phyloP scores from a whole-genome alignment of 352 stramenopile genomes.

The Pythium guiyangense region DNA sequence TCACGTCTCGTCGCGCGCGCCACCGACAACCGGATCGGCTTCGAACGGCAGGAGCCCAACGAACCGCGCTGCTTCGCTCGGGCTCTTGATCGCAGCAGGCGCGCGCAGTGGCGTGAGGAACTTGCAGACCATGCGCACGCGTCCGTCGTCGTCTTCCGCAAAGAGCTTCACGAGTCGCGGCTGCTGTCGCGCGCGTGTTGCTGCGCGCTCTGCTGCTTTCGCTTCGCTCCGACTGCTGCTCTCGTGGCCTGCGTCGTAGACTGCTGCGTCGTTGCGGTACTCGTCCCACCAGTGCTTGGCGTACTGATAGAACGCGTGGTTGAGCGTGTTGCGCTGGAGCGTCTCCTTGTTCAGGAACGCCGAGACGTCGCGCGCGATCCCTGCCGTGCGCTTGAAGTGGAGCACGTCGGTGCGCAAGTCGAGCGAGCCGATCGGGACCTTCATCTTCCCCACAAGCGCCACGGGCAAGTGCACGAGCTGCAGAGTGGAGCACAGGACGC shows the following conservation, averaged over 20 bases:
- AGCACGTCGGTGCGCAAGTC: constrained; percentile 69
- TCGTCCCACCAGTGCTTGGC: constrained; percentile 85
- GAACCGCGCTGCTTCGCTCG: constrained; percentile 83
- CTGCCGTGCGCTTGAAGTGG: constrained; percentile 39
- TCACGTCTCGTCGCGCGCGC: constrained; percentile 67
- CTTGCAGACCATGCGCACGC: constrained; percentile 83
- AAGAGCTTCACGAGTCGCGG: constrained; percentile 77
- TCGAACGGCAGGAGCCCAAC: constrained; percentile 77
- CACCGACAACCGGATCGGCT: constrained; percentile 42
- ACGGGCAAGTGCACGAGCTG: constrained; percentile 70
- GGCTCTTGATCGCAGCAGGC: constrained; percentile 45
- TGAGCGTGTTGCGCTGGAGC: constrained; percentile 43
- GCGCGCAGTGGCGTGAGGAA: constrained; percentile 66
- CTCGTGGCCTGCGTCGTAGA: constrained; percentile 10
- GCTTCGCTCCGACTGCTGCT: background rate
- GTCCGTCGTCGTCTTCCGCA: constrained; percentile 83
- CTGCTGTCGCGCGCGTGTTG: constrained; percentile 5
- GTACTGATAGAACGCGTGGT: constrained; percentile 75
- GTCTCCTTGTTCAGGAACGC: constrained; percentile 52
- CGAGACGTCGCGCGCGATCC: constrained; percentile 36
- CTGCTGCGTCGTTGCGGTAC: constrained; percentile 35
- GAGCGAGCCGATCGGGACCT: constrained; percentile 59
- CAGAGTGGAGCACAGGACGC: constrained; percentile 62
- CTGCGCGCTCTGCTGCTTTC: constrained; percentile 10
- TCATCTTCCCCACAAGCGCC: constrained; percentile 57